phyloP scores from a whole-genome alignment of 225 moss, liverwort and hornwort genomes.

The Straminergon stramineum region DNA sequence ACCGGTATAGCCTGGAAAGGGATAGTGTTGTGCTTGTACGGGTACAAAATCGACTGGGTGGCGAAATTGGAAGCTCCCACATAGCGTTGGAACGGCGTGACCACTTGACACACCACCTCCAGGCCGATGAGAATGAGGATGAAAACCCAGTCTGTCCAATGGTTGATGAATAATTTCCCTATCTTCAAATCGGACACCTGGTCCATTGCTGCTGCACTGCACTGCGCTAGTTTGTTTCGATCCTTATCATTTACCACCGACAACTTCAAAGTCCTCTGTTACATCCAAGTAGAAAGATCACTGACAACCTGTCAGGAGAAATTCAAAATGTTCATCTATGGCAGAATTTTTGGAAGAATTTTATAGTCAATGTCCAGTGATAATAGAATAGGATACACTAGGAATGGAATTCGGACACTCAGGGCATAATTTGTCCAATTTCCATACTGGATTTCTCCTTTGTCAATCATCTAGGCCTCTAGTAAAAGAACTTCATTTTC shows the following conservation, averaged over 20 bases:
- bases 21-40: conserved; percentile 32
- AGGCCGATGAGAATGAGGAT: conserved; percentile 27
- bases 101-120: neutral
- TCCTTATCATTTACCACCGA: neutral
- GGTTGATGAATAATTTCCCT: conserved; percentile 6
- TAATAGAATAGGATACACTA: neutral
- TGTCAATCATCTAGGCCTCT: neutral
- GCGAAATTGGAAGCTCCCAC: conserved; percentile 15
- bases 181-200: conserved; percentile 17
- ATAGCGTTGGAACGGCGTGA: conserved; percentile 32
- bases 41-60: conserved; percentile 11
- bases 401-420: neutral
- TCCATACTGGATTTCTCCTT: neutral
- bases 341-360: too few species aligned
- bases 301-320: too few species aligned
- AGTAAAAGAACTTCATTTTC: neutral
- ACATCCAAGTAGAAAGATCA: neutral
- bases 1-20: conserved; percentile 24
- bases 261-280: neutral
- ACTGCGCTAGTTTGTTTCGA: neutral
- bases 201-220: neutral
- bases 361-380: neutral
- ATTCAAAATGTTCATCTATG: neutral
- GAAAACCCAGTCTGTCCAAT: conserved; percentile 35
- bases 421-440: neutral